phyloP scores from a whole-genome alignment of 441 rosid species.

The Populus tomentosa region DNA sequence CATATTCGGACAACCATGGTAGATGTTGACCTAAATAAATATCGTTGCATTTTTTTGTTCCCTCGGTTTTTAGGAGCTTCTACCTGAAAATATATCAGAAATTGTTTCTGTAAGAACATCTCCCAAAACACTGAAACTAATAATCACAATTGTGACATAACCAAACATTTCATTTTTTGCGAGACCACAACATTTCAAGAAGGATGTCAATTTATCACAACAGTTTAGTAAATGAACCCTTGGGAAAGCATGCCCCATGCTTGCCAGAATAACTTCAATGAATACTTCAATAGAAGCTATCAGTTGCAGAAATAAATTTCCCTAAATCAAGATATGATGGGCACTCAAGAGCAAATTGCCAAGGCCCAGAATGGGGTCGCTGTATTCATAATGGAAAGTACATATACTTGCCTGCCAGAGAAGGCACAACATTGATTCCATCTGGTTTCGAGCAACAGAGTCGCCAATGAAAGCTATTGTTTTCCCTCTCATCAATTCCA shows the following conservation, averaged over 20 bases:
- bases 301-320: not conserved
- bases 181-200: not conserved
- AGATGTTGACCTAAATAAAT: slow-evolving; percentile 64
- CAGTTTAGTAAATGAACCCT: not conserved
- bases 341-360: not conserved
- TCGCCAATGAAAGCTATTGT: slow-evolving; percentile 91
- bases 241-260: not conserved
- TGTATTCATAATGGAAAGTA: not conserved
- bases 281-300: not conserved
- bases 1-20: slow-evolving; percentile 79
- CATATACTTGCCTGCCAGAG: slow-evolving; percentile 84
- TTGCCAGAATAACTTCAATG: not conserved
- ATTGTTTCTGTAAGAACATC: not conserved
- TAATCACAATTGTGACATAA: not conserved
- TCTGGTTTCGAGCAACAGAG: slow-evolving; percentile 95
- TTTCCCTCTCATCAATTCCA: slow-evolving; percentile 89
- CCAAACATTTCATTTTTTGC: not conserved
- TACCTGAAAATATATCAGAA: slow-evolving; percentile 45
- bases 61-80: slow-evolving; percentile 90
- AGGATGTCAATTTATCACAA: not conserved
- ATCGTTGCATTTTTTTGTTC: slow-evolving; percentile 80
- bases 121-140: not conserved
- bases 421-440: slow-evolving; percentile 95
- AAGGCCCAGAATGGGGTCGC: not conserved
- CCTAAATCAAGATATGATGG: not conserved